Evolutionary conservation across 2,329 filamentous ascomycete genomes (phyloP).

Genomic region (Ophiognomonia clavigignenti-juglandacearum): DNA sequence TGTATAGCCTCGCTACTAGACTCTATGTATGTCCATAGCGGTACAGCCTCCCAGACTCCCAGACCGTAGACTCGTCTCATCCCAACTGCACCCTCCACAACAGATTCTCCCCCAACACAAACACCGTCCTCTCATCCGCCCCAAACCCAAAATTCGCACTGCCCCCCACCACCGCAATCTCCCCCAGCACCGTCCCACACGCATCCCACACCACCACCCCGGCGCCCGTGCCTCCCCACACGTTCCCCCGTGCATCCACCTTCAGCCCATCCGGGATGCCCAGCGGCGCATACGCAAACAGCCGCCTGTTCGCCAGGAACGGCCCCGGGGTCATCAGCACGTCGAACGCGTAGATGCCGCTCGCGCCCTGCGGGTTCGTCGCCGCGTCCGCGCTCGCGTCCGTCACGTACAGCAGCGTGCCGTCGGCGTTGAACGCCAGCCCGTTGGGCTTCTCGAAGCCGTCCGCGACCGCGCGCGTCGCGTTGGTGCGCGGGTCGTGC

Average conservation of each 20-base stretch:
- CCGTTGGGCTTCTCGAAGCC: constrained; percentile 42
- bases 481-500: constrained; percentile 33
- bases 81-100: constrained; percentile 10
- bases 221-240: constrained; percentile 11
- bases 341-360: constrained; percentile 12
- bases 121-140: constrained; percentile 7
- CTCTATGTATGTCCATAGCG: no score
- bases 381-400: constrained; percentile 24
- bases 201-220: constrained; percentile 13
- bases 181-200: constrained; percentile 8
- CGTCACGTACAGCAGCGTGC: constrained; percentile 38
- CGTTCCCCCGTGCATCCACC: constrained; percentile 11
- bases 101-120: constrained; percentile 9
- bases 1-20: no score
- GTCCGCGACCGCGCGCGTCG: constrained; percentile 40
- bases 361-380: constrained; percentile 4
- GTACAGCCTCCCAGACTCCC: no score
- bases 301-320: constrained; percentile 10
- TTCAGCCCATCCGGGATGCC: constrained; percentile 12
- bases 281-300: constrained; percentile 12
- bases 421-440: constrained; percentile 38
- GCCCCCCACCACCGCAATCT: constrained; percentile 8
- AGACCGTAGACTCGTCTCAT: no score
- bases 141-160: constrained; percentile 14
- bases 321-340: neutral